These are phyloP conservation scores for Aristolochia californica DNA, from an alignment of 164 flowering plant species.

Conservation along the genomic window DNA sequence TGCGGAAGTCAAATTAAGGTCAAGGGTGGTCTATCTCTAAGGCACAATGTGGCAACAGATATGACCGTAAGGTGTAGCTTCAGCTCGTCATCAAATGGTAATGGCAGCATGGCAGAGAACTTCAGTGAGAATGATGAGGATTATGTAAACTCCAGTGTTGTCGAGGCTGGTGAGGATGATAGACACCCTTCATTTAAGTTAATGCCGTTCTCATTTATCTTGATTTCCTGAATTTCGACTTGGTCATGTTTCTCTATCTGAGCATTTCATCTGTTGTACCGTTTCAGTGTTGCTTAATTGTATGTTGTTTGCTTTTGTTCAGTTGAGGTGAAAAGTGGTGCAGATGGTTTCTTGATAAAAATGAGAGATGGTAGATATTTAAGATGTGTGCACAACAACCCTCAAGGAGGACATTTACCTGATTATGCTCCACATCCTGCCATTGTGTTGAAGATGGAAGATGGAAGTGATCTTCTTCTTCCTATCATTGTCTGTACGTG, in stretches of 20 bases:
- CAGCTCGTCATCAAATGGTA: conserved; percentile 77
- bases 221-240: neutral
- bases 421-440: conserved; percentile 98
- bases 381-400: conserved; percentile 87
- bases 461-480: conserved; percentile 92
- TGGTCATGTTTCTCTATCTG: neutral
- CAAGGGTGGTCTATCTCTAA: conserved; percentile 14
- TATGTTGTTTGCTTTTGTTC: conserved; percentile 7
- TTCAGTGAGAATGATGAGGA: conserved; percentile 78
- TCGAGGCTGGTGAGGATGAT: conserved; percentile 76
- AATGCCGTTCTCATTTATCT: neutral
- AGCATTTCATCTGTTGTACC: neutral
- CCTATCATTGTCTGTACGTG: conserved; percentile 98
- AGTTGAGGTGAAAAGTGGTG: conserved; percentile 96
- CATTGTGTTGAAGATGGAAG: conserved; percentile 97
- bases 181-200: neutral
- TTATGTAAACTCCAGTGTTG: conserved; percentile 78
- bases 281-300: too few relatives aligned
- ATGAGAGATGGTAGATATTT: conserved; percentile 89
- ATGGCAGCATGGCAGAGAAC: conserved; percentile 81
- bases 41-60: conserved; percentile 14
- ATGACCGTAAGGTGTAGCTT: conserved; percentile 37
- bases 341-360: conserved; percentile 86
- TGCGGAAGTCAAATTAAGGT: conserved; percentile 14
- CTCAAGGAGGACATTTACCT: conserved; percentile 83